Percentiles rank a stretch among this genome's conserved stretches.
phyloP scores from a whole-genome alignment of 352 stramenopile species.

The Pythium phragmitis region DNA sequence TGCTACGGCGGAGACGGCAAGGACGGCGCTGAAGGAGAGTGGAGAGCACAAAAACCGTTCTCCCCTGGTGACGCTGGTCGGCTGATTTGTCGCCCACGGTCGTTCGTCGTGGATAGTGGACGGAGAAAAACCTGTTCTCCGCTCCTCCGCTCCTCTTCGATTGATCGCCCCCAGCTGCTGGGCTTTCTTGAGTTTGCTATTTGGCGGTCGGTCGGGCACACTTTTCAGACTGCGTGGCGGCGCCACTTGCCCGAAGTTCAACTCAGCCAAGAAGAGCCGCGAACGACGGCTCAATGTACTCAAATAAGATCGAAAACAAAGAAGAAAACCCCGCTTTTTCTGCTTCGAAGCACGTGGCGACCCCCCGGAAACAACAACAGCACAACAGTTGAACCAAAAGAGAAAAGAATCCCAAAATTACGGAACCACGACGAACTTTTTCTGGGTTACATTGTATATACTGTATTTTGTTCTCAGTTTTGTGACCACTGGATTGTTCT shows the following conservation, averaged over 20 bases:
- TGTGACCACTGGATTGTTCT: conserved; percentile 1
- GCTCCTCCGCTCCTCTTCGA: conserved; percentile 8
- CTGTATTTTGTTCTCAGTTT: background rate
- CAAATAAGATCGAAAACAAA: conserved; percentile 16
- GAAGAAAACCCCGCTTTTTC: conserved; percentile 8
- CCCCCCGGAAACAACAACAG: background rate
- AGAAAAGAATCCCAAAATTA: background rate
- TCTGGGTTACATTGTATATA: background rate
- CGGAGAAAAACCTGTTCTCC: conserved; percentile 1
- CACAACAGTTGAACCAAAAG: background rate
- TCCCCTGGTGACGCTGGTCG: background rate
- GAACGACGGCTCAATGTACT: conserved; percentile 13
- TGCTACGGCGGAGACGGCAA: conserved; percentile 15
- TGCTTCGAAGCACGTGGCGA: conserved; percentile 23
- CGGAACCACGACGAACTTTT: background rate
- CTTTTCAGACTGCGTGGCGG: conserved; percentile 8
- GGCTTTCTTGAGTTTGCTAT: conserved; percentile 20
- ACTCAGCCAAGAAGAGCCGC: conserved; percentile 20
- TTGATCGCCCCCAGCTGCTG: conserved; percentile 8
- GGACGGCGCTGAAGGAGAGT: background rate
- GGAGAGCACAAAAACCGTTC: background rate
- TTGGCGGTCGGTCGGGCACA: conserved; percentile 9
- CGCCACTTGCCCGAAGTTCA: conserved; percentile 24
- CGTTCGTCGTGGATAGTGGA: background rate
- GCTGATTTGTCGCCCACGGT: background rate